A percentile compares a stretch with the other conserved stretches of the same genome.
phyloP scores from a whole-genome alignment of 2,329 filamentous ascomycete genomes.

The Colletotrichum tanaceti region DNA sequence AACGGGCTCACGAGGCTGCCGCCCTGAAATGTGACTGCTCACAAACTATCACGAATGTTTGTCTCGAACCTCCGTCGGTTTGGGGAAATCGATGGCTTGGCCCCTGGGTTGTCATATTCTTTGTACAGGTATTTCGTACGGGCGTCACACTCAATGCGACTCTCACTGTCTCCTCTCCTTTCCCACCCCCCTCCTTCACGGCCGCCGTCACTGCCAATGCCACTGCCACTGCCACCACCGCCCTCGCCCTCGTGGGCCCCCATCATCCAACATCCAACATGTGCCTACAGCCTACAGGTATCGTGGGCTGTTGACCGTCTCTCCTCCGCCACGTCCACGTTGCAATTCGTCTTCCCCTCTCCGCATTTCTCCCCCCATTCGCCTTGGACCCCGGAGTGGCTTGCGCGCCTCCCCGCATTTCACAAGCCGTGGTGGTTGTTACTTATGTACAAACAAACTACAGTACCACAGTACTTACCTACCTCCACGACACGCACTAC shows the following conservation, averaged over 20 bases:
- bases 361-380: neutral
- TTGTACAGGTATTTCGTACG: slow-evolving; percentile 18
- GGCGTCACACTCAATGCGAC: slow-evolving; percentile 23
- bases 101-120: slow-evolving; percentile 6
- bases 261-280: slow-evolving; percentile 10
- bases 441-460: too few relatives aligned
- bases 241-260: neutral
- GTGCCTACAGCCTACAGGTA: too few relatives aligned
- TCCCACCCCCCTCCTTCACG: neutral
- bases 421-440: neutral
- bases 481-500: too few relatives aligned
- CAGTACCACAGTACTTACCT: too few relatives aligned
- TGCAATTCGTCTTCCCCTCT: neutral
- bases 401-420: slow-evolving; percentile 21
- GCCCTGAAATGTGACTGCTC: slow-evolving; percentile 37
- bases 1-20: slow-evolving; percentile 8
- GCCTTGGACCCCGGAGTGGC: slow-evolving; percentile 6
- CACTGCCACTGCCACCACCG: neutral
- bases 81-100: slow-evolving; percentile 5
- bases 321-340: neutral
- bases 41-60: slow-evolving; percentile 17
- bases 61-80: slow-evolving; percentile 28
- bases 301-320: slow-evolving; percentile 13
- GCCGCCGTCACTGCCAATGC: too few relatives aligned
- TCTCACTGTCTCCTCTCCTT: neutral